Evolutionary conservation across 2,329 filamentous ascomycete species (phyloP), one percentile per base, ranked within the genome.

Genomic region (Fusarium newnesense): DNA sequence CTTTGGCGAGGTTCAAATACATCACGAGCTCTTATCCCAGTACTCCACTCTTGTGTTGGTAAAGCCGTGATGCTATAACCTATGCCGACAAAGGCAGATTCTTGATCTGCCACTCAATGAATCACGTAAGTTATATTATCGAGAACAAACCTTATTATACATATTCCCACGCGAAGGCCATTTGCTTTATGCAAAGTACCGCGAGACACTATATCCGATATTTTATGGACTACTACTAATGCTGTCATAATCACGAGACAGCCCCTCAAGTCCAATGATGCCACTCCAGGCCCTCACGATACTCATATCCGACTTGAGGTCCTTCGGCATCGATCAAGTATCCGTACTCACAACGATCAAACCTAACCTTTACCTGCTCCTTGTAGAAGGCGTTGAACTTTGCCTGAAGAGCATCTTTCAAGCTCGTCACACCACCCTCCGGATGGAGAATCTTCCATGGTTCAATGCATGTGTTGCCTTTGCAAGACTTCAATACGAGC

Each of bases 401-500:
- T 0, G 75, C 24, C 8, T 81, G 60, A 62, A 91, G 79, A 1
- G 89, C 89, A 59, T 89, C 87, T 1, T 78, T 76, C 5, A 92
- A 79, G 30, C 78, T 88, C 34, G 78, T 77, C 2, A 91, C 89
- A 34, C 84, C 77, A 1, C 87, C 87, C 4, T 79, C 80, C 0
- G 89, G 89, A 72, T 91, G 89, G 5, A 92, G 80, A 4, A 84
- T 83, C 19, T 81, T 80, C 90, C 90, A 92, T 0, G 90, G 90
- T 30, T 85, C 79, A 8, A 85, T 80, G 74, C 90, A 92, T 0
- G 84, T 83, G 15, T 81, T 73, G 13, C 84, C 87, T 75, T 87
- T 87, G 79, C 90, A 92, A 8, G 87, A 87, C 80, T 92, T 92
- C 30, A 90, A 82, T 4, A 91, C 87, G 67, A 92, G 81, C 52